Conservation (phyloP, 495 filamentous ascomycete genomes). For the Ramalina intermedia region DNA sequence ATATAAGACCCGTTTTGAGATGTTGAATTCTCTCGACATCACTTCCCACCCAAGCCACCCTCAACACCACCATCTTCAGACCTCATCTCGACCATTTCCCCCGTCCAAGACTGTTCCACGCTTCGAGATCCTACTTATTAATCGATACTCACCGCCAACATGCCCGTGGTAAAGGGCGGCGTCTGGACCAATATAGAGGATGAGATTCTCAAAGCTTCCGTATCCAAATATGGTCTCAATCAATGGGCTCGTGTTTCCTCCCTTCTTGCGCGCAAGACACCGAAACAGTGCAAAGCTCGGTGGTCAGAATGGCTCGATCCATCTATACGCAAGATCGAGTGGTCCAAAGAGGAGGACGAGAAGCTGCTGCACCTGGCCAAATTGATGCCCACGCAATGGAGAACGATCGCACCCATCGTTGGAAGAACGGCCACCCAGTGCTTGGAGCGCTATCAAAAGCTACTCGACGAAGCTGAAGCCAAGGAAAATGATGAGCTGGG, state of each 20-base stretch:
- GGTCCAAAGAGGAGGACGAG: conserved; percentile 97
- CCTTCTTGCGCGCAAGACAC: conserved; percentile 89
- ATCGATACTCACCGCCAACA: conserved; percentile 24
- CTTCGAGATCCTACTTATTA: background rate
- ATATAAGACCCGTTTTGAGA: no score
- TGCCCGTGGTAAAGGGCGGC: conserved; percentile 97
- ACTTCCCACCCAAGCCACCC: background rate
- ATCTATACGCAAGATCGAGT: conserved; percentile 93
- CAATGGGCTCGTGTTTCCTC: conserved; percentile 99
- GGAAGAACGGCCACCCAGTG: conserved; percentile 94
- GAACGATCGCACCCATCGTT: conserved; percentile 93
- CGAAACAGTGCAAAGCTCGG: conserved; percentile 97
- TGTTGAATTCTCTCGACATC: background rate
- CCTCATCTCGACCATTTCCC: background rate
- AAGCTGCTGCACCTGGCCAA: conserved; percentile 92
- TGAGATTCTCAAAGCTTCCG: conserved; percentile 91
- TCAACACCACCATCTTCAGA: no score
- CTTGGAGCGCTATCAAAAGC: conserved; percentile 88
- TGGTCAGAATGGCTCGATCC: conserved; percentile 98
- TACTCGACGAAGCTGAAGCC: conserved; percentile 90
- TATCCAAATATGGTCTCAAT: conserved; percentile 94
- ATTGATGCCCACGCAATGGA: conserved; percentile 98
- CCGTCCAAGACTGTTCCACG: background rate
- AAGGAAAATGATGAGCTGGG: conserved; percentile 74
- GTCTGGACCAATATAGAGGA: conserved; percentile 85